Conservation (phyloP, 2,329 filamentous ascomycete species). For the Colletotrichum filicis region DNA sequence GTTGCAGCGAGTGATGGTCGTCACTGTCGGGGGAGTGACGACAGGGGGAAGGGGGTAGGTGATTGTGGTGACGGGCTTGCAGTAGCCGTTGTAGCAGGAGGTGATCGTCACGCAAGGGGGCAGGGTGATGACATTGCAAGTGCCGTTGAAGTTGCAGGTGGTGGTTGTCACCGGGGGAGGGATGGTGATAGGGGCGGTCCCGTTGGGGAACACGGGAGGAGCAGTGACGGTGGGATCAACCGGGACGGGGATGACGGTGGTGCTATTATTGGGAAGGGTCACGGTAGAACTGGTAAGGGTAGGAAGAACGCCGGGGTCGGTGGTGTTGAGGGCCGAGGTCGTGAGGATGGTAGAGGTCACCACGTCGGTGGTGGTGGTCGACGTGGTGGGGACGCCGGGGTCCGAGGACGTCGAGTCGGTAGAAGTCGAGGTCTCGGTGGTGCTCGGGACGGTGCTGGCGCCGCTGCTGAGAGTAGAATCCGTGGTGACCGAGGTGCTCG, state of each 20-base stretch:
- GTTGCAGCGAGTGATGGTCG: neutral
- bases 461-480: neutral
- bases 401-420: neutral
- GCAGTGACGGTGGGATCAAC: neutral
- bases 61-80: neutral
- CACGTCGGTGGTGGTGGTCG: neutral
- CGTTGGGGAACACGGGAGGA: neutral
- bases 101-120: neutral
- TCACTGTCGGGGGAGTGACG: neutral
- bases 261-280: neutral
- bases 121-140: neutral
- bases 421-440: neutral
- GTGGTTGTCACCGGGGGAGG: neutral
- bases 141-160: neutral
- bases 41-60: neutral
- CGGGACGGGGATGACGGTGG: neutral
- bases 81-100: neutral
- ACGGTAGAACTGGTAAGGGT: neutral
- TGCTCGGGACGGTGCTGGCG: neutral
- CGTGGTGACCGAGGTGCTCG: neutral
- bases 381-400: neutral
- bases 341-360: neutral
- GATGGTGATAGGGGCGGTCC: neutral
- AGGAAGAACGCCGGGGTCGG: neutral
- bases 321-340: neutral